Conservation (phyloP, 176 grass and related monocot genomes). For the Lolium rigidum region DNA sequence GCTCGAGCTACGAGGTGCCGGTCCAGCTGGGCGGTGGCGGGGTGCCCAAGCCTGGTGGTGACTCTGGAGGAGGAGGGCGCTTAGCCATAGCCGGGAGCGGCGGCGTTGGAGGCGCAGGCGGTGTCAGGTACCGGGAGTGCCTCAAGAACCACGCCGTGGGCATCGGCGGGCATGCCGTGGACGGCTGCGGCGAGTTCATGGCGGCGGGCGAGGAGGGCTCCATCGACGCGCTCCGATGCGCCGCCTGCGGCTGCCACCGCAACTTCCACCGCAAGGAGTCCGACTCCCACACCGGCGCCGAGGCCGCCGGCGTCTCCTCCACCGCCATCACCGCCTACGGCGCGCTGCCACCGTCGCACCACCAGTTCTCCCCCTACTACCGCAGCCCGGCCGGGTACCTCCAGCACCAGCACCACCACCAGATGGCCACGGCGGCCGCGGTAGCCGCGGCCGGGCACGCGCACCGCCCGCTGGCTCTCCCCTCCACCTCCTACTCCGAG, state of each 20-base stretch:
- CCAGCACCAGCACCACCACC: slow-evolving; percentile 70
- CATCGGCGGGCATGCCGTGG: slow-evolving; percentile 83
- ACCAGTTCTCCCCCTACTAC: slow-evolving; percentile 86
- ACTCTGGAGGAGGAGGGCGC: slow-evolving; percentile 4
- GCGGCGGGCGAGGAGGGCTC: slow-evolving; percentile 75
- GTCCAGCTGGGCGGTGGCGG: neutral
- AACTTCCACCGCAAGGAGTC: slow-evolving; percentile 91
- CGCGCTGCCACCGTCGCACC: slow-evolving; percentile 50
- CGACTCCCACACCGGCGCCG: neutral
- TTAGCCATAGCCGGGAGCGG: slow-evolving; percentile 17
- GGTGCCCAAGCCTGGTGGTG: slow-evolving; percentile 31
- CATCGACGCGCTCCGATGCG: slow-evolving; percentile 80
- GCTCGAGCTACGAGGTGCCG: slow-evolving; percentile 54
- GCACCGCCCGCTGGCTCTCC: slow-evolving; percentile 64
- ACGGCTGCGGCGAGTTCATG: slow-evolving; percentile 95
- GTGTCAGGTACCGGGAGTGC: slow-evolving; percentile 73
- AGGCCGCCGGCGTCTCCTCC: slow-evolving; percentile 23
- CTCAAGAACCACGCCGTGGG: slow-evolving; percentile 93
- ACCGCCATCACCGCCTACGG: slow-evolving; percentile 61
- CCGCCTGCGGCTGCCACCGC: slow-evolving; percentile 84
- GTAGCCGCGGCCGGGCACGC: slow-evolving; percentile 31
- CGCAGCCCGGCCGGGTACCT: slow-evolving; percentile 71
- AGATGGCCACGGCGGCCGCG: slow-evolving; percentile 51
- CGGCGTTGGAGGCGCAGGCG: neutral
- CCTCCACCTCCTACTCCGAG: slow-evolving; percentile 71